Evolutionary conservation across 1,284 basidiomycete species (phyloP), one percentile per base, ranked within the genome.

Genomic region (Rhodotorula sp.): DNA sequence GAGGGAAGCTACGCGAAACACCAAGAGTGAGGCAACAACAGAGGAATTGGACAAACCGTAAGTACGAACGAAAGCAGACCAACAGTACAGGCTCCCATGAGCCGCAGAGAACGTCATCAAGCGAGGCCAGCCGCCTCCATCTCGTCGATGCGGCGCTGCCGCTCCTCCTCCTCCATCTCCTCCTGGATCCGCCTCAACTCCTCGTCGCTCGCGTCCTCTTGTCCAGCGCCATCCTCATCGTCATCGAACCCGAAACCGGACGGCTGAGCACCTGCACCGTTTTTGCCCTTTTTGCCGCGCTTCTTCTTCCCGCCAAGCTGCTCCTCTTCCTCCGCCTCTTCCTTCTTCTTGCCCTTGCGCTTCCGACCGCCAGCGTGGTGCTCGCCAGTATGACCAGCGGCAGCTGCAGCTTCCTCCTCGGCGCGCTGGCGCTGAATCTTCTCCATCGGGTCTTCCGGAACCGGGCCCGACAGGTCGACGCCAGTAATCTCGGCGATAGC

Each of bases 381-480:
- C 52, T 26, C 20, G 48, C 30, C 15, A 44, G 40, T 44, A 44
- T 44, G 40, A 44, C 40, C 40, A 15, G 40, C 40, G 37, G 11
- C 31, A 10, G 40, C 54, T 9, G 46, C 56, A 16, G 64, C 67
- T 44, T 68, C 66, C 13, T 61, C 53, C 22, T 65, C 68, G 20
- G 69, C 69, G n/a, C 73, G 67, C 47, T 57, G 67, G 26, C 67
- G 67, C 56, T 75, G 70, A 67, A 76, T 73, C 30, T 59, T 58
- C 18, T 72, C 73, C 72, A 75, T 73, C 18, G 76, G 75, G 47
- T 77, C 76, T 5, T 73, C 72, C 10, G 75, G 75, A 4, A 71
- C 56, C 0, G 71, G 70, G 2, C 75, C 75, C 20, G 68, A 67
- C 9, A 70, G 64, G 58, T 76, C 71, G 26, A 74, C 67, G 22